These are phyloP conservation scores for Geranomyces michiganensis DNA, from an alignment of 192 early-diverging fungal species.

Conservation along the genomic window DNA sequence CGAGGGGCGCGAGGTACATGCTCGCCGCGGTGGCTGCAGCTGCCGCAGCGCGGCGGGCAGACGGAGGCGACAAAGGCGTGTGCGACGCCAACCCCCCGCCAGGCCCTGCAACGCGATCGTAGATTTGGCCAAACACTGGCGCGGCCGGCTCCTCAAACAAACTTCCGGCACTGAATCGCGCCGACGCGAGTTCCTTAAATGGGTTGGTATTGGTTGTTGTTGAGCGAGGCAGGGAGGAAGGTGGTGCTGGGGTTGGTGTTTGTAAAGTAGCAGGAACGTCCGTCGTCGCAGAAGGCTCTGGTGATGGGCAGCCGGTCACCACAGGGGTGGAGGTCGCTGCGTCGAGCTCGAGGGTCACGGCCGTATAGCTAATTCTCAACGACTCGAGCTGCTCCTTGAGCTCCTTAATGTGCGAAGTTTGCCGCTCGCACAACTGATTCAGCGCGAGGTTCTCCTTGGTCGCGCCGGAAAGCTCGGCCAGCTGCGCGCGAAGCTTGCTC, in stretches of 20 bases:
- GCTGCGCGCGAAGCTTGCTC: not conserved
- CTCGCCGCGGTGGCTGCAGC: not conserved
- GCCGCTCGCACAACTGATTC: not conserved
- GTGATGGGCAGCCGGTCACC: not conserved
- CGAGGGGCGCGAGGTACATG: not conserved
- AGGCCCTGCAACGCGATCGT: not conserved
- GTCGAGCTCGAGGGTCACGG: not conserved
- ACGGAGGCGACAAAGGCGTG: too few species aligned
- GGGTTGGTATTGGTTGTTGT: not conserved
- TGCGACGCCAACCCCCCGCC: not conserved
- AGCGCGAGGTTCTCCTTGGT: not conserved
- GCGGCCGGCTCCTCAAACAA: not conserved
- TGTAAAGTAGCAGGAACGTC: too few species aligned
- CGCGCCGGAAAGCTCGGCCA: not conserved
- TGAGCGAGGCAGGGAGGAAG: too few species aligned
- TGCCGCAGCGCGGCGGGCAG: not conserved
- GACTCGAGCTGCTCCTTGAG: slow-evolving; percentile 16
- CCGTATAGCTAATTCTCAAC: not conserved
- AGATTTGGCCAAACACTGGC: not conserved
- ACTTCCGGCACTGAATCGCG: not conserved
- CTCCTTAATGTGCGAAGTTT: not conserved
- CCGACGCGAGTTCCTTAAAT: slow-evolving; percentile 4
- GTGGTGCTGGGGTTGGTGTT: too few species aligned
- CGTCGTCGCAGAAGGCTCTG: too few species aligned
- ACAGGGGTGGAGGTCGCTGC: not conserved